phyloP scores from a whole-genome alignment of 805 yeast species.

The Candida loeiensis region DNA sequence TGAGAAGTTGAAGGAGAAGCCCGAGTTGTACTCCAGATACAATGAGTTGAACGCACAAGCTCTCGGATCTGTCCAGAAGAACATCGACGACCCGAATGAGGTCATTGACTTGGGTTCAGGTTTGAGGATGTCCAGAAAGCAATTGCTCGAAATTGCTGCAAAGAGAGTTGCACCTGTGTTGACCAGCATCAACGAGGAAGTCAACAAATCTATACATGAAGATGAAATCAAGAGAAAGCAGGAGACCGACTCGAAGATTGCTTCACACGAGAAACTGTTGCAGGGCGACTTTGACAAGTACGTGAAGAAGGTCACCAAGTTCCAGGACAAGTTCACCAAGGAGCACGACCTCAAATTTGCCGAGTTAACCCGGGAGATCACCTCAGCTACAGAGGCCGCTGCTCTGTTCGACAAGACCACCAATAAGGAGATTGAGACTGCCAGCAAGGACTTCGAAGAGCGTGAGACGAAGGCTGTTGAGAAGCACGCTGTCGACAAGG shows the following conservation, averaged over 20 bases:
- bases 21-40: conserved; percentile 46
- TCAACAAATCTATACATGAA: conserved; percentile 39
- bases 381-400: conserved; percentile 30
- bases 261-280: conserved; percentile 34
- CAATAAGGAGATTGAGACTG: conserved; percentile 42
- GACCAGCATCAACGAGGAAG: conserved; percentile 49
- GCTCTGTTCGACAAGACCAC: conserved; percentile 40
- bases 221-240: conserved; percentile 42
- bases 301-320: conserved; percentile 35
- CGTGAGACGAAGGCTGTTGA: conserved; percentile 47
- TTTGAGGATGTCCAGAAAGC: conserved; percentile 50
- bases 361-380: conserved; percentile 19
- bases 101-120: conserved; percentile 53
- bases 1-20: conserved; percentile 44
- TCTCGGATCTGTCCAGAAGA: conserved; percentile 41
- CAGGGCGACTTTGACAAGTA: conserved; percentile 35
- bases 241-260: conserved; percentile 33
- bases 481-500: conserved; percentile 44
- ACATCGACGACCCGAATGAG: conserved; percentile 48
- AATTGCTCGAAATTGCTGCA: conserved; percentile 53
- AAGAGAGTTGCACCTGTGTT: conserved; percentile 54
- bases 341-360: conserved; percentile 37
- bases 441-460: conserved; percentile 41
- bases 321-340: conserved; percentile 35
- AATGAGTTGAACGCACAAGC: conserved; percentile 48